phyloP scores from a whole-genome alignment of 2,329 filamentous ascomycete species.

The Simplicillium sp. region DNA sequence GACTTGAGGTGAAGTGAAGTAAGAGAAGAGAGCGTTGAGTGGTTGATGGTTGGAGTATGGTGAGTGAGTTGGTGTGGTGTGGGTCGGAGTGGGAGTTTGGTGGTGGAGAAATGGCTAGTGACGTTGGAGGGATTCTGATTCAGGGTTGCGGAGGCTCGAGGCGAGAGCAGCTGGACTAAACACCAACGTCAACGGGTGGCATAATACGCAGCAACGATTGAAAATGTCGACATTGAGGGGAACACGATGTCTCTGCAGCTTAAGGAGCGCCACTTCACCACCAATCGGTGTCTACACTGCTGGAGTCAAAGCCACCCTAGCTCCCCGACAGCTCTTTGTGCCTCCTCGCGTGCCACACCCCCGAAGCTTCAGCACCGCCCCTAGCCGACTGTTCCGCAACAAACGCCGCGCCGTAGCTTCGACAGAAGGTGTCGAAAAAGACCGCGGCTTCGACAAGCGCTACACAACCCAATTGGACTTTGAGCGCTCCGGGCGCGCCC shows the following conservation, averaged over 20 bases:
- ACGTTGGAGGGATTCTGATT: background rate
- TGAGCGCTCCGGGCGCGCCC: constrained; percentile 23
- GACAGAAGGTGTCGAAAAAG: constrained; percentile 8
- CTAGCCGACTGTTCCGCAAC: constrained; percentile 6
- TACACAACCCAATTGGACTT: constrained; percentile 24
- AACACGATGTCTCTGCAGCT: constrained; percentile 29
- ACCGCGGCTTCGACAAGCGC: constrained; percentile 19
- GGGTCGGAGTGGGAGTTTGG: constrained; percentile 1
- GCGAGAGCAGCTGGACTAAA: too few relatives aligned
- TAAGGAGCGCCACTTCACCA: constrained; percentile 34
- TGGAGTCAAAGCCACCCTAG: constrained; percentile 14
- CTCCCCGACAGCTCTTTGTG: constrained; percentile 10
- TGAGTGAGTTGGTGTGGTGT: constrained; percentile 1
- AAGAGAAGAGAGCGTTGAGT: too few relatives aligned
- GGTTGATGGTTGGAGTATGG: constrained; percentile 1
- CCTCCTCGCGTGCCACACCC: constrained; percentile 7
- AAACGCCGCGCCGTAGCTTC: too few relatives aligned
- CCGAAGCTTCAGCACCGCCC: background rate
- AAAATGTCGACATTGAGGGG: constrained; percentile 20
- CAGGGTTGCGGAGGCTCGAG: too few relatives aligned
- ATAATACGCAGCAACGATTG: background rate
- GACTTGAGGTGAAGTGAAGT: too few relatives aligned
- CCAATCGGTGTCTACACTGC: constrained; percentile 32
- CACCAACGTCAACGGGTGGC: too few relatives aligned
- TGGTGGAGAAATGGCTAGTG: background rate